Evolutionary conservation across 1,284 basidiomycete species (phyloP).

Genomic region (Trichosporon sp.): DNA sequence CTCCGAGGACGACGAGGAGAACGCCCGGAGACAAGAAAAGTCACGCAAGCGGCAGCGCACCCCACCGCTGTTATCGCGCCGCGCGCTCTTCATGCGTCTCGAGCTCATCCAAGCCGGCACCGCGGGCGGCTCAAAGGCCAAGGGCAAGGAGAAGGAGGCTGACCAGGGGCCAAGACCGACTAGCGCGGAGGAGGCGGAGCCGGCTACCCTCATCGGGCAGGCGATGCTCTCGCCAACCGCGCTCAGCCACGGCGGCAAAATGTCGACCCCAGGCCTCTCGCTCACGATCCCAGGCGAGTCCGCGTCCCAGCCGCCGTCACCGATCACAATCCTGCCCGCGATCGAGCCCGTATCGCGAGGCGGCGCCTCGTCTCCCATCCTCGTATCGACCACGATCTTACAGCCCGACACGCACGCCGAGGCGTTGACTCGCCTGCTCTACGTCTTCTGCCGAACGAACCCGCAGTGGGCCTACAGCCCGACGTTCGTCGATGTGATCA

Average conservation of each 20-base stretch:
- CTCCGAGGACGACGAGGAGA: neutral
- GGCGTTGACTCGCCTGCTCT: slow-evolving; percentile 45
- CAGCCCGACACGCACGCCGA: slow-evolving; percentile 44
- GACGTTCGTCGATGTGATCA: slow-evolving; percentile 42
- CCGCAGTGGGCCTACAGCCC: slow-evolving; percentile 42
- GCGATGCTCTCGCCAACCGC: neutral
- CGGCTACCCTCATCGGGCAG: neutral
- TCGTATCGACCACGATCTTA: slow-evolving; percentile 23
- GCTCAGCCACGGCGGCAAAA: neutral
- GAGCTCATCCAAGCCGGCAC: slow-evolving; percentile 6
- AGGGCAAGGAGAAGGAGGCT: slow-evolving; percentile 17
- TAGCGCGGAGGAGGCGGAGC: neutral
- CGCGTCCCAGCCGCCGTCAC: slow-evolving; percentile 18
- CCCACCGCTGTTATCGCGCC: slow-evolving; percentile 9
- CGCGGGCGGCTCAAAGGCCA: neutral
- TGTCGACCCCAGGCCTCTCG: slow-evolving; percentile 22
- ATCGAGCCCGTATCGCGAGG: slow-evolving; percentile 11
- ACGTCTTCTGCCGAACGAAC: slow-evolving; percentile 40
- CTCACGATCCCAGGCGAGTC: slow-evolving; percentile 19
- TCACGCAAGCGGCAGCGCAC: neutral
- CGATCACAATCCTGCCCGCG: slow-evolving; percentile 37
- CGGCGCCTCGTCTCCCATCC: slow-evolving; percentile 7
- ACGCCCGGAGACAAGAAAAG: neutral
- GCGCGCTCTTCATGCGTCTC: slow-evolving; percentile 16
- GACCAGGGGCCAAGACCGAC: slow-evolving; percentile 3